phyloP scores from a whole-genome alignment of 1,139 yeast species.

The Kluyveromyces sp. region DNA sequence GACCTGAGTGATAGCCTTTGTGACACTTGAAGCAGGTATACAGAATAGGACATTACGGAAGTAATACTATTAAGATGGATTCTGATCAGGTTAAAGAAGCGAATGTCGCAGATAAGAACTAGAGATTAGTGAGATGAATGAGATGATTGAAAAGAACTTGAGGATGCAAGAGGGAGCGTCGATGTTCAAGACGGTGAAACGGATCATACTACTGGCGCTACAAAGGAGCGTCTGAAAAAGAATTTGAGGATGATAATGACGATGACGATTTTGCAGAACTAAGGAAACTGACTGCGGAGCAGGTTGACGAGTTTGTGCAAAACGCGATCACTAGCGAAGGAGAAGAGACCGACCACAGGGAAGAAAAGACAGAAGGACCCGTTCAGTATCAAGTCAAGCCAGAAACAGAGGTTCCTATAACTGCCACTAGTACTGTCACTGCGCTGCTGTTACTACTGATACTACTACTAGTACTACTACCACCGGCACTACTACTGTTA shows the following conservation, averaged over 20 bases:
- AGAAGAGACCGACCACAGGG: background rate
- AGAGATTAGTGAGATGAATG: constrained; percentile 29
- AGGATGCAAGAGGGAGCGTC: constrained; percentile 9
- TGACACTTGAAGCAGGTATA: background rate
- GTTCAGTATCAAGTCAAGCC: no score
- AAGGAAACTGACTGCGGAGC: constrained; percentile 3
- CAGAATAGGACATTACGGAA: background rate
- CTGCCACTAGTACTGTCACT: no score
- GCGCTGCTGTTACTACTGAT: no score
- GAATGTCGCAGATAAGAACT: constrained; percentile 28
- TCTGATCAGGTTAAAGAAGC: constrained; percentile 24
- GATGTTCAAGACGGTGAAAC: background rate
- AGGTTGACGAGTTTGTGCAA: constrained; percentile 1
- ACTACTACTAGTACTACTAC: no score
- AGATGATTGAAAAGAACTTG: constrained; percentile 28
- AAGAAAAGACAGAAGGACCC: no score
- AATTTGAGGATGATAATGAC: constrained; percentile 1
- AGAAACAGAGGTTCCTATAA: no score
- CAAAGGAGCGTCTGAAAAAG: background rate
- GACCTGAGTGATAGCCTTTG: background rate
- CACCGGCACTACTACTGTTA: no score
- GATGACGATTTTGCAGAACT: background rate
- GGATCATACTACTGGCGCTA: background rate
- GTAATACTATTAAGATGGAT: constrained; percentile 10
- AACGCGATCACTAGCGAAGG: constrained; percentile 4